These are phyloP conservation scores for Neotropicomus parvogracilis DNA, from an alignment of 1,284 basidiomycete species.

Conservation along the genomic window DNA sequence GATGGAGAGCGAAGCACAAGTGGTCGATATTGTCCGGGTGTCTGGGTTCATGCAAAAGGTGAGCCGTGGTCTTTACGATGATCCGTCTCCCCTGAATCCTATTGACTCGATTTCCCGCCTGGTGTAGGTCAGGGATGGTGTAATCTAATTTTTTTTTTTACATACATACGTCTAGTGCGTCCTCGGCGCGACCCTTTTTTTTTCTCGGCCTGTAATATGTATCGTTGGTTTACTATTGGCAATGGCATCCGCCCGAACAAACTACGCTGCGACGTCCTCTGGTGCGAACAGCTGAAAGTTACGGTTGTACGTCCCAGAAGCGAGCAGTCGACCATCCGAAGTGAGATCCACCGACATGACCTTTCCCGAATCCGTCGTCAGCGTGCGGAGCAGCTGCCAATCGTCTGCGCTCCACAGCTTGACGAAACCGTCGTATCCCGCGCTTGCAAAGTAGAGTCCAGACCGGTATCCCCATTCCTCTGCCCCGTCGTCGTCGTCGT, in stretches of 20 bases:
- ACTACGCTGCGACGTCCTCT: slow-evolving; percentile 46
- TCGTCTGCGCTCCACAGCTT: slow-evolving; percentile 98
- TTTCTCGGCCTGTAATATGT: slow-evolving; percentile 17
- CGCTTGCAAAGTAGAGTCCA: slow-evolving; percentile 89
- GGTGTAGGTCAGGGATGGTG: slow-evolving; percentile 63
- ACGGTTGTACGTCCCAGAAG: slow-evolving; percentile 87
- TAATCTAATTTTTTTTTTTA: slow-evolving; percentile 47
- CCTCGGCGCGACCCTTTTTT: slow-evolving; percentile 10
- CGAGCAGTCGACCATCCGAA: slow-evolving; percentile 79
- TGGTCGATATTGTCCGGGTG: slow-evolving; percentile 81
- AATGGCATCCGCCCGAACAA: slow-evolving; percentile 7
- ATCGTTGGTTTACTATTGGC: slow-evolving; percentile 17
- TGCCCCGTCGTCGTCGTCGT: slow-evolving; percentile 26
- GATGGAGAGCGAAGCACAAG: slow-evolving; percentile 83
- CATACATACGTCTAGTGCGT: slow-evolving; percentile 11
- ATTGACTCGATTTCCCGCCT: slow-evolving; percentile 21
- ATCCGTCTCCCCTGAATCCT: slow-evolving; percentile 18
- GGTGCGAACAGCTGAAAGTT: slow-evolving; percentile 90
- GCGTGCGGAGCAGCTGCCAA: slow-evolving; percentile 87
- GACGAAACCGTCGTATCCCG: slow-evolving; percentile 94
- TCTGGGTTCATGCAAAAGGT: slow-evolving; percentile 89
- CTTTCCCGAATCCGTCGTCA: slow-evolving; percentile 93
- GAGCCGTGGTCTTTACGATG: slow-evolving; percentile 10
- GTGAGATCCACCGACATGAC: slow-evolving; percentile 97
- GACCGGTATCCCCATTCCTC: slow-evolving; percentile 75